Evolutionary conservation across 345 rosid species (phyloP).

Genomic region (Schrenkiella parvula): DNA sequence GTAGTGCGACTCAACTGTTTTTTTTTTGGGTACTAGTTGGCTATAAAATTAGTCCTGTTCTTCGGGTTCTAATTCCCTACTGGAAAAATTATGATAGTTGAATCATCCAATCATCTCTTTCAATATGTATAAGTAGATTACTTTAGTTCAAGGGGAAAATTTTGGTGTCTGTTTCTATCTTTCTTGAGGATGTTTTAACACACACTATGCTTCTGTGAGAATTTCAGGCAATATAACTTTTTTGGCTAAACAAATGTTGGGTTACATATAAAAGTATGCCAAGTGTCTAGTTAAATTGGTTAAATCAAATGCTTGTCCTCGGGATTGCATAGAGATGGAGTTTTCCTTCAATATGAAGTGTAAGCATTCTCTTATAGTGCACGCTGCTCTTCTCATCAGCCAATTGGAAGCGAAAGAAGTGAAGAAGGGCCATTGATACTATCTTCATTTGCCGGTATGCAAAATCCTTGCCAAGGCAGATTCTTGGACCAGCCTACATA

Average conservation of each 20-base stretch:
- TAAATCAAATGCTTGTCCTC: constrained; percentile 27
- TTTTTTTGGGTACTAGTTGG: background rate
- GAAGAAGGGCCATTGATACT: constrained; percentile 49
- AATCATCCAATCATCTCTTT: background rate
- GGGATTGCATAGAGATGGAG: constrained; percentile 47
- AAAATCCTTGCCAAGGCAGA: constrained; percentile 69
- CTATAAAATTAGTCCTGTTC: background rate
- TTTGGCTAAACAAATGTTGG: background rate
- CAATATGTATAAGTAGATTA: background rate
- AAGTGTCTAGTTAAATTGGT: background rate
- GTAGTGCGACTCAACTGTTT: background rate
- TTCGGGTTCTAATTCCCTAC: background rate
- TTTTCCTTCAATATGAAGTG: constrained; percentile 59
- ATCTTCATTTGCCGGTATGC: constrained; percentile 85
- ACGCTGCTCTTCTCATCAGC: constrained; percentile 41
- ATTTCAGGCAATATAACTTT: background rate
- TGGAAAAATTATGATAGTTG: background rate
- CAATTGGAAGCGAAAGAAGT: constrained; percentile 53
- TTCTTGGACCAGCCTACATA: constrained; percentile 78
- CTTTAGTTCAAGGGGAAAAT: background rate
- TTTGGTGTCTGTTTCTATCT: background rate
- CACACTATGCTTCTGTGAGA: background rate
- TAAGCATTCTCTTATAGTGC: constrained; percentile 55
- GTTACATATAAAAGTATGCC: background rate
- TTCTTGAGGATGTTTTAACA: background rate